Conservation (phyloP, 176 grass and related monocot species). For the Phoenix roebelenii region DNA sequence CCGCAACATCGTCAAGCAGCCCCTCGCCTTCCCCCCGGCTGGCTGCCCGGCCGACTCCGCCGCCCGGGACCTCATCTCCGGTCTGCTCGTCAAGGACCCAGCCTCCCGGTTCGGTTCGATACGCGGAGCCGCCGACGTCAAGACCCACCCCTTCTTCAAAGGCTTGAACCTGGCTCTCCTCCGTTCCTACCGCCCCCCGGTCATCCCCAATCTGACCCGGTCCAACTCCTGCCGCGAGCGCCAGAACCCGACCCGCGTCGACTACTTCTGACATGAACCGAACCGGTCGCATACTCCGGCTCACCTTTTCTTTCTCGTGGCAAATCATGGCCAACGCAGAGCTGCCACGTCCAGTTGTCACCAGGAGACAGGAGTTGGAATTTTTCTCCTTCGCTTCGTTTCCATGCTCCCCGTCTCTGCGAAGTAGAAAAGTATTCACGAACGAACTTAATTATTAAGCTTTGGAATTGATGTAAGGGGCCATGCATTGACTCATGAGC, state of each 20-base stretch:
- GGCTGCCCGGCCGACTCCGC: background rate
- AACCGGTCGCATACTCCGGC: no score
- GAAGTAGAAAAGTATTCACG: no score
- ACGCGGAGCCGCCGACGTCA: constrained; percentile 70
- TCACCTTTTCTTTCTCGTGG: no score
- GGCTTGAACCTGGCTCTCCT: constrained; percentile 74
- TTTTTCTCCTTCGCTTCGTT: no score
- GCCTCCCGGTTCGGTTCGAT: constrained; percentile 36
- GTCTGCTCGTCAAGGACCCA: constrained; percentile 73
- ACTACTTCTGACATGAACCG: background rate
- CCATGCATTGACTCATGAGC: no score
- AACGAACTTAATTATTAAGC: no score
- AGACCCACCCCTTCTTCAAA: constrained; percentile 77
- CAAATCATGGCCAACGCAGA: no score
- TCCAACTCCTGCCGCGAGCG: constrained; percentile 1
- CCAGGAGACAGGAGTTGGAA: no score
- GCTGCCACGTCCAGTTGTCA: no score
- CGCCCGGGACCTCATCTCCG: constrained; percentile 60
- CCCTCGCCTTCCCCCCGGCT: constrained; percentile 36
- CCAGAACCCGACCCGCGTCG: constrained; percentile 23
- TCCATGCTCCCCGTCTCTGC: no score
- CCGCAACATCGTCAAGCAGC: constrained; percentile 61
- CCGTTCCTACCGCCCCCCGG: constrained; percentile 51
- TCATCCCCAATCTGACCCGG: constrained; percentile 32
- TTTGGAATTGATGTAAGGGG: no score